Percentiles rank a stretch among this genome's conserved stretches.
These are phyloP conservation scores for Domatiomyces globalis DNA, from an alignment of 2,329 filamentous ascomycete genomes.

Conservation along the genomic window DNA sequence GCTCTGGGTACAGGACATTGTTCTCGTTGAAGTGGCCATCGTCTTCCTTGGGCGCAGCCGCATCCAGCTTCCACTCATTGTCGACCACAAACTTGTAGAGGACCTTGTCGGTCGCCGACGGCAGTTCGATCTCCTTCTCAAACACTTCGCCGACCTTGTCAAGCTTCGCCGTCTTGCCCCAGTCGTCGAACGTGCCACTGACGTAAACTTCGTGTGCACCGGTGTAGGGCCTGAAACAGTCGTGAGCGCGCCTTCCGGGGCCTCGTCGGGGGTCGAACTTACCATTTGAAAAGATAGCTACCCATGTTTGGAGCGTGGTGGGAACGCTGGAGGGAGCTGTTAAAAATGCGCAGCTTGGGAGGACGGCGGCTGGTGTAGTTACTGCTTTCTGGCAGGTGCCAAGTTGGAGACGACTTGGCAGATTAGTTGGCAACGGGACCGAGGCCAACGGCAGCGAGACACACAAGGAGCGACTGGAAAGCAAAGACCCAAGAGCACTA, in stretches of 20 bases:
- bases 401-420: neutral
- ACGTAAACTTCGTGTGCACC: constrained; percentile 73
- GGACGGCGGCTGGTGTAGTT: no score
- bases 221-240: constrained; percentile 54
- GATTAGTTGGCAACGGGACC: neutral
- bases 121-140: constrained; percentile 65
- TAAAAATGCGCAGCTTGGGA: neutral
- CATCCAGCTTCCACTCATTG: constrained; percentile 75
- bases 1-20: constrained; percentile 70
- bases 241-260: neutral
- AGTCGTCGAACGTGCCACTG: constrained; percentile 82
- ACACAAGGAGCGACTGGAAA: neutral
- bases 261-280: constrained; percentile 1
- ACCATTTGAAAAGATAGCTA: constrained; percentile 18
- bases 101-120: constrained; percentile 55
- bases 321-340: neutral
- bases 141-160: constrained; percentile 60
- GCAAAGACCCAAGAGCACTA: neutral
- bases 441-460: neutral
- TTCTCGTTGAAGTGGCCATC: constrained; percentile 78
- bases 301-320: constrained; percentile 11
- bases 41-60: constrained; percentile 63
- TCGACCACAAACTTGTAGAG: constrained; percentile 99
- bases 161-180: constrained; percentile 74
- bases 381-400: neutral